These are phyloP conservation scores for Fusarium keratoplasticum DNA, from an alignment of 2,329 filamentous ascomycete genomes.

Conservation along the genomic window DNA sequence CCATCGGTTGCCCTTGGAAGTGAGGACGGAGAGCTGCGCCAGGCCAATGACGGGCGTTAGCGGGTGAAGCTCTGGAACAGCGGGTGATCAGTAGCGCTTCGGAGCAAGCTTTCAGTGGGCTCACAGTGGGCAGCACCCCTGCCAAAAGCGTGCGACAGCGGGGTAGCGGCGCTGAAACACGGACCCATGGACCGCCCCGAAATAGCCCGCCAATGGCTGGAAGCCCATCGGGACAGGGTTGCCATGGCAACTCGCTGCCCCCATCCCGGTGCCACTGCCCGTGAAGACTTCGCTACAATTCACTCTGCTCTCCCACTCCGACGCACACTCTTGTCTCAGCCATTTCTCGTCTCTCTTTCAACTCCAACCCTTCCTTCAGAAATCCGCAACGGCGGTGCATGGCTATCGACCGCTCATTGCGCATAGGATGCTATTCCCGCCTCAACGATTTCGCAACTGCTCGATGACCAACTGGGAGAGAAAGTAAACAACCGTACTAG, in stretches of 20 bases:
- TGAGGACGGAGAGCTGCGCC: constrained; percentile 2
- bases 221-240: constrained; percentile 21
- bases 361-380: constrained; percentile 16
- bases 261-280: constrained; percentile 18
- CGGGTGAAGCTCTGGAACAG: constrained; percentile 21
- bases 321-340: constrained; percentile 39
- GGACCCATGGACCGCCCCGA: constrained; percentile 29
- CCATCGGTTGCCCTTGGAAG: constrained; percentile 30
- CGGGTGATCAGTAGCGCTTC: constrained; percentile 33
- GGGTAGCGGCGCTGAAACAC: constrained; percentile 42
- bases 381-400: constrained; percentile 32
- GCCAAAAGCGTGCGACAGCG: constrained; percentile 40
- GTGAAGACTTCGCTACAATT: constrained; percentile 40
- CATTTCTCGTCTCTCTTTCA: constrained; percentile 35
- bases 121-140: constrained; percentile 25
- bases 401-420: constrained; percentile 29
- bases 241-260: constrained; percentile 37
- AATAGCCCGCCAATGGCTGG: constrained; percentile 36
- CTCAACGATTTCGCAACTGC: constrained; percentile 37
- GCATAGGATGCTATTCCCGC: constrained; percentile 42
- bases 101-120: constrained; percentile 34
- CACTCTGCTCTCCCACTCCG: constrained; percentile 18
- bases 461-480: constrained; percentile 44
- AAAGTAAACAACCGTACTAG: constrained; percentile 43
- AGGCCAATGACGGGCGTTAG: constrained; percentile 21